Conservation (phyloP, 176 grass and related monocot genomes). For the Rhynchospora pubera region DNA sequence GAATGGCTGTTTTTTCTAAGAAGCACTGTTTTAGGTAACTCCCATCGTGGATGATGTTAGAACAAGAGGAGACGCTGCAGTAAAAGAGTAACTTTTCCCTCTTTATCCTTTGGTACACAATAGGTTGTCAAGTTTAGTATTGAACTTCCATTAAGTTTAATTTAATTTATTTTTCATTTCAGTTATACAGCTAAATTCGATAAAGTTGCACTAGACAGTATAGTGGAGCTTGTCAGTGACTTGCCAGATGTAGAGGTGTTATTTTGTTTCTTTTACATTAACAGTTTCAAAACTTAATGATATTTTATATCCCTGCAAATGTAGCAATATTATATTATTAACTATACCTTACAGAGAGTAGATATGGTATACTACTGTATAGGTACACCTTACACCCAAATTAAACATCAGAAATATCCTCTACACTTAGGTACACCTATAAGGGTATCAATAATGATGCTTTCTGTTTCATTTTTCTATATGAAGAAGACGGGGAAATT, state of each 20-base stretch:
- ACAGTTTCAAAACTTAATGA: not conserved
- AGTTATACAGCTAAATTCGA: constrained; percentile 93
- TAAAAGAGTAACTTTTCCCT: constrained; percentile 54
- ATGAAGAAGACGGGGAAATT: no score
- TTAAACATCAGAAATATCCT: not conserved
- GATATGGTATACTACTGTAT: not conserved
- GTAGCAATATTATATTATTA: not conserved
- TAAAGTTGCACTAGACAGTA: constrained; percentile 55
- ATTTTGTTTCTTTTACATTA: constrained; percentile 5
- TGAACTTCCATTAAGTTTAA: not conserved
- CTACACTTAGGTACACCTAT: not conserved
- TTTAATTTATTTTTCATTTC: not conserved
- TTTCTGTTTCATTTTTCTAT: not conserved
- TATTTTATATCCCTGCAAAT: not conserved
- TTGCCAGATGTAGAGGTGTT: constrained; percentile 65
- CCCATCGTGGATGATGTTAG: constrained; percentile 92
- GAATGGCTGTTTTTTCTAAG: constrained; percentile 7
- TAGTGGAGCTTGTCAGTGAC: constrained; percentile 50
- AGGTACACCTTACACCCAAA: not conserved
- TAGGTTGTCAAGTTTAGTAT: not conserved
- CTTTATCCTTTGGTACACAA: not conserved
- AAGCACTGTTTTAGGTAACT: constrained; percentile 47
- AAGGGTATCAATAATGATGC: not conserved
- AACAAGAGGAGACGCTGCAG: constrained; percentile 65
- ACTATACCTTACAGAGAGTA: not conserved